Conservation (phyloP, 495 filamentous ascomycete species). For the Paragyromitra xinjiangensis region DNA sequence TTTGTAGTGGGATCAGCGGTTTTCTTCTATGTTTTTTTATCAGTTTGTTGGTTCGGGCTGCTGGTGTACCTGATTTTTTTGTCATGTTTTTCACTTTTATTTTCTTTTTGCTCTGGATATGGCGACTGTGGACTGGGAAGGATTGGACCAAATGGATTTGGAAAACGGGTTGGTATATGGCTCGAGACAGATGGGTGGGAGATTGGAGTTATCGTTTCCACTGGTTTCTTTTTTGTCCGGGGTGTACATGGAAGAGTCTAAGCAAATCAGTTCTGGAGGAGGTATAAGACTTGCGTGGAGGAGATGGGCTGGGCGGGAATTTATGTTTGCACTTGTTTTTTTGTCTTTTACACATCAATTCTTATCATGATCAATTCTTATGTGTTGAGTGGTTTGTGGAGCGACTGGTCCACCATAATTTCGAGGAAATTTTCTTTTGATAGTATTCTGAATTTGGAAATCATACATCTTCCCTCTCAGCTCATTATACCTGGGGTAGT, state of each 20-base stretch:
- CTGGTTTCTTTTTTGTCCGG: conserved; percentile 25
- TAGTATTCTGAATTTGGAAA: background rate
- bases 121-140: background rate
- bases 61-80: conserved; percentile 48
- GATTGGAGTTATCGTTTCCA: conserved; percentile 34
- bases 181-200: conserved; percentile 1
- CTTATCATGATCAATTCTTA: conserved; percentile 7
- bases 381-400: background rate
- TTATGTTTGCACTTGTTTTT: conserved; percentile 31
- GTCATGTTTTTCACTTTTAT: background rate
- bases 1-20: background rate
- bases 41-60: conserved; percentile 30
- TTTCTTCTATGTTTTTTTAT: conserved; percentile 23
- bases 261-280: conserved; percentile 5
- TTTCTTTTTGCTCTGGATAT: conserved; percentile 24
- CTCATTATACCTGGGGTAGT: too few relatives aligned
- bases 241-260: conserved; percentile 48
- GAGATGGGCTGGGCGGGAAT: background rate
- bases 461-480: too few relatives aligned
- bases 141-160: conserved; percentile 1
- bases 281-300: background rate
- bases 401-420: background rate
- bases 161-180: conserved; percentile 16
- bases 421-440: background rate
- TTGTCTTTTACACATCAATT: conserved; percentile 10